Evolutionary conservation across 75 land plant genomes (phyloP).

Genomic region (Cunninghamia lanceolata): DNA sequence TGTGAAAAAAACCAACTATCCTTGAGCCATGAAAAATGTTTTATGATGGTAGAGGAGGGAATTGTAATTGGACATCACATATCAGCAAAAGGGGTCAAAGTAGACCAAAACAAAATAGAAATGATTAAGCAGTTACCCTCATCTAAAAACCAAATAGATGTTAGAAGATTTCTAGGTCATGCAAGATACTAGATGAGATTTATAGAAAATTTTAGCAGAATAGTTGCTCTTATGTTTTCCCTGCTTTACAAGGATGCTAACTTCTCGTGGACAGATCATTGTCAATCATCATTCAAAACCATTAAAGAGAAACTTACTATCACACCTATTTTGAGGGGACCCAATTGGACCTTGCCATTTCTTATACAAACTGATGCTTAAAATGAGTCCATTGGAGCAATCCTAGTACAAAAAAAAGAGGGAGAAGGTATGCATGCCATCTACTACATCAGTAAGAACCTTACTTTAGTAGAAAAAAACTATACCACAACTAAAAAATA

Average conservation of each 20-base stretch:
- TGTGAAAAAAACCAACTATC: too few species aligned
- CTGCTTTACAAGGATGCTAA: too few species aligned
- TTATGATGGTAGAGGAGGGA: too few species aligned
- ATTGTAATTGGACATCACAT: not conserved
- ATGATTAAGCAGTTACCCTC: not conserved
- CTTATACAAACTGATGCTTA: not conserved
- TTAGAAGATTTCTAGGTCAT: not conserved
- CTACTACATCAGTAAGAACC: not conserved
- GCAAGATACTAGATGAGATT: not conserved
- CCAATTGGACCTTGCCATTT: not conserved
- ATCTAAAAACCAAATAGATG: not conserved
- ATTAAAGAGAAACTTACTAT: too few species aligned
- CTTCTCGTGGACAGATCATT: too few species aligned
- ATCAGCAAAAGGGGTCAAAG: not conserved
- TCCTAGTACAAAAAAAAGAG: not conserved
- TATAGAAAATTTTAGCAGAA: not conserved
- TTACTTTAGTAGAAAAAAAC: not conserved
- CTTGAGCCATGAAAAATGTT: too few species aligned
- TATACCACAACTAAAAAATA: not conserved
- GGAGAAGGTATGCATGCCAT: not conserved
- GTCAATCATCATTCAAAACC: too few species aligned
- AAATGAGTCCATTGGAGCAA: not conserved
- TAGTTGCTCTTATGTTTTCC: not conserved
- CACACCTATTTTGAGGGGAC: too few species aligned
- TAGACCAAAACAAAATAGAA: not conserved